A percentile compares a stretch with the other conserved stretches of the same genome.
Conservation (phyloP, 352 stramenopile genomes). For the Phytophthora pinifolia region DNA sequence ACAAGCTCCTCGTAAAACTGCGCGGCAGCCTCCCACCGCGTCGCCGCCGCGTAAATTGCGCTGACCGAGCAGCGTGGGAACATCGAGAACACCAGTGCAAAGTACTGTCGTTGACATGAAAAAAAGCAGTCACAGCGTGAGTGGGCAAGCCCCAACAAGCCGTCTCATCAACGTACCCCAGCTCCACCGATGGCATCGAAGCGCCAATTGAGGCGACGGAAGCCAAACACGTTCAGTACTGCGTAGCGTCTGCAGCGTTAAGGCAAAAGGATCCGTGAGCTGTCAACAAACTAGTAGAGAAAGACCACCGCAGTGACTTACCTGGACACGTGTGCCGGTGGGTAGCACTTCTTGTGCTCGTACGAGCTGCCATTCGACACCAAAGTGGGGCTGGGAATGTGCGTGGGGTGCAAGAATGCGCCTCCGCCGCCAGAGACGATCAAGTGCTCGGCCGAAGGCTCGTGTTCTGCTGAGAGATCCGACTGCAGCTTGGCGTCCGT, state of each 20-base stretch:
- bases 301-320: conserved; percentile 25
- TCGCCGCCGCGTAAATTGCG: conserved; percentile 62
- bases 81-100: conserved; percentile 90
- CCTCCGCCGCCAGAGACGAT: conserved; percentile 91
- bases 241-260: conserved; percentile 61
- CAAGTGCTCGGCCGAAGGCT: conserved; percentile 55
- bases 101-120: conserved; percentile 57
- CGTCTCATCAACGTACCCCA: conserved; percentile 43
- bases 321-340: conserved; percentile 72
- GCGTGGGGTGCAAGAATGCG: conserved; percentile 89
- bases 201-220: conserved; percentile 92
- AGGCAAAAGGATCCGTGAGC: not conserved
- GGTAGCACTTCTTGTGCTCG: conserved; percentile 81
- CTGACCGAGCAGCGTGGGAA: conserved; percentile 90
- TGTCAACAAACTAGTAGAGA: not conserved
- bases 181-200: conserved; percentile 92
- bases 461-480: conserved; percentile 4
- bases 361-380: conserved; percentile 76
- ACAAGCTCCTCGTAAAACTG: conserved; percentile 61
- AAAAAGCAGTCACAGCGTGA: conserved; percentile 7
- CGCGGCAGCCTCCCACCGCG: conserved; percentile 39
- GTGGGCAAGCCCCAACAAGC: not conserved
- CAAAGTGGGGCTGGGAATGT: conserved; percentile 64
- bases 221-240: conserved; percentile 85
- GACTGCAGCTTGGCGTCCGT: conserved; percentile 10